phyloP scores from a whole-genome alignment of 2,329 filamentous ascomycete genomes.

The Parafenestella ontariensis region DNA sequence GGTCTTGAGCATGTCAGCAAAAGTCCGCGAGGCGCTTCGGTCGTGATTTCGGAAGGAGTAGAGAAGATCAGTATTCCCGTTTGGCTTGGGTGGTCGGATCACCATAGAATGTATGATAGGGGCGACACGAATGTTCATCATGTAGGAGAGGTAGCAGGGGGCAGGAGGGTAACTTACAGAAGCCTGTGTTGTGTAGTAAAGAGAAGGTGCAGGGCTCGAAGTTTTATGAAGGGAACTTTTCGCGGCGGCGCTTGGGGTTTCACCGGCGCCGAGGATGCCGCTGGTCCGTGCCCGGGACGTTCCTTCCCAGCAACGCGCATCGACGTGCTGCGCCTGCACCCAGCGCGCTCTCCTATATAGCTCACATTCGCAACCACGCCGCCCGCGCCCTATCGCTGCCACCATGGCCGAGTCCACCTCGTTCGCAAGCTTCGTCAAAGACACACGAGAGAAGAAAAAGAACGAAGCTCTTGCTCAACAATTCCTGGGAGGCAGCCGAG shows the following conservation, averaged over 20 bases:
- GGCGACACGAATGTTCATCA: constrained; percentile 51
- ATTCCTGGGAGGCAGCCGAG: constrained; percentile 68
- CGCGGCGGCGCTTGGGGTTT: constrained; percentile 24
- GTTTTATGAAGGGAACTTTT: constrained; percentile 33
- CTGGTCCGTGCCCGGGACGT: constrained; percentile 12
- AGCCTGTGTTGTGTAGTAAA: constrained; percentile 30
- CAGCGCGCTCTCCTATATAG: constrained; percentile 1
- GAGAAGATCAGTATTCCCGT: constrained; percentile 46
- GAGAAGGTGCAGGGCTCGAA: constrained; percentile 20
- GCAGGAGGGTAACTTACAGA: constrained; percentile 36
- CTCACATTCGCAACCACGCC: background rate
- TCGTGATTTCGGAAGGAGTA: constrained; percentile 10
- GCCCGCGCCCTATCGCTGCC: background rate
- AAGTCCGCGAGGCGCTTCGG: constrained; percentile 4
- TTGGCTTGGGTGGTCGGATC: constrained; percentile 51
- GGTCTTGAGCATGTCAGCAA: constrained; percentile 26
- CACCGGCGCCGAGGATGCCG: constrained; percentile 24
- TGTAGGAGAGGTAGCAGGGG: constrained; percentile 16
- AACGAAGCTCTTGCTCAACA: constrained; percentile 74
- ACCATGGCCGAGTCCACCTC: constrained; percentile 33
- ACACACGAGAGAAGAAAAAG: constrained; percentile 71
- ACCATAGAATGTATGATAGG: constrained; percentile 51
- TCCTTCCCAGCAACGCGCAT: constrained; percentile 20
- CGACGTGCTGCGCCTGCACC: constrained; percentile 4
- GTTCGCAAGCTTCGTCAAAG: constrained; percentile 43